phyloP scores from a whole-genome alignment of 345 rosid species.

The Noccaea bulbosa region DNA sequence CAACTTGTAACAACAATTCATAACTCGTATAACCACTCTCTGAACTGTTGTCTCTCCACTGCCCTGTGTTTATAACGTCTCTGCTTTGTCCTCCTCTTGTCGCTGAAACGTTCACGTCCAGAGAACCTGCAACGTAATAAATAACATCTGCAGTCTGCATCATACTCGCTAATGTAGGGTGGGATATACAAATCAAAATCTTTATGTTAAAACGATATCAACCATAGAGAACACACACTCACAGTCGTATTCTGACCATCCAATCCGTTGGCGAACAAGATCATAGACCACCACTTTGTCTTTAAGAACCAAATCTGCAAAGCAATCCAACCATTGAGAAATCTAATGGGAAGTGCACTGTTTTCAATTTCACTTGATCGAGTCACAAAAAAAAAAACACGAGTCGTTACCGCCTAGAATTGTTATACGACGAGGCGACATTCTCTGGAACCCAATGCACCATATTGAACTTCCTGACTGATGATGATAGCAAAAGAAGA shows the following conservation, averaged over 20 bases:
- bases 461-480: slow-evolving; percentile 77
- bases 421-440: slow-evolving; percentile 67
- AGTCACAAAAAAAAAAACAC: neutral
- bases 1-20: slow-evolving; percentile 24
- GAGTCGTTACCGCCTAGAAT: slow-evolving; percentile 78
- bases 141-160: neutral
- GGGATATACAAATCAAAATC: neutral
- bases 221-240: slow-evolving; percentile 42
- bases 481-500: slow-evolving; percentile 13
- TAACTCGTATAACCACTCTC: slow-evolving; percentile 17
- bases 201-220: neutral
- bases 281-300: slow-evolving; percentile 89
- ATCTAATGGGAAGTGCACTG: neutral
- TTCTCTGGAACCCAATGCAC: slow-evolving; percentile 89
- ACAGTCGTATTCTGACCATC: slow-evolving; percentile 92
- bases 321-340: slow-evolving; percentile 1
- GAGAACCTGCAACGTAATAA: slow-evolving; percentile 54
- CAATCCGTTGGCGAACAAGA: slow-evolving; percentile 75
- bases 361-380: neutral
- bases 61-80: slow-evolving; percentile 37
- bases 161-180: neutral
- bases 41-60: slow-evolving; percentile 37
- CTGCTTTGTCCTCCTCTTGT: slow-evolving; percentile 44
- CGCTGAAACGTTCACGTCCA: slow-evolving; percentile 76
- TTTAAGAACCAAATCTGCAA: slow-evolving; percentile 83